Evolutionary conservation across 768 basidiomycete genomes (phyloP).

Genomic region (Suillus placidus): DNA sequence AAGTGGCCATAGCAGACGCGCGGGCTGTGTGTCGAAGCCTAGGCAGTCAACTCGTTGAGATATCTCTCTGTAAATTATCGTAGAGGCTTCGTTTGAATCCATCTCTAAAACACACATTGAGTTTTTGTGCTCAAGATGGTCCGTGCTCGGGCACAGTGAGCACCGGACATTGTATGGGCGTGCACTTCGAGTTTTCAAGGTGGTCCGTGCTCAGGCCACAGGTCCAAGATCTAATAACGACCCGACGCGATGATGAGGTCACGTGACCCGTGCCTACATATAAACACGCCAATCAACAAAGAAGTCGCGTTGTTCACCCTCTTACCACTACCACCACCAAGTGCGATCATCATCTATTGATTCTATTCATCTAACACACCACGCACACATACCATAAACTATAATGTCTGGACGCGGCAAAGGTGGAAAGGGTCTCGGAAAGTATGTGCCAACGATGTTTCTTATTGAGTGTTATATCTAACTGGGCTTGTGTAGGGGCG

Average conservation of each 20-base stretch:
- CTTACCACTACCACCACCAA: conserved; percentile 29
- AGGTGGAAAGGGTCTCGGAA: conserved; percentile 54
- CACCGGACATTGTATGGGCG: not conserved
- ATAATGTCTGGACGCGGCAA: conserved; percentile 53
- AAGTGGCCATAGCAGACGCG: not conserved
- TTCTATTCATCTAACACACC: conserved; percentile 12
- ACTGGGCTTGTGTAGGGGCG: conserved; percentile 34
- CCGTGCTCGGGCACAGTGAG: not conserved
- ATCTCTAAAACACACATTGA: no score
- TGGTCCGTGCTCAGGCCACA: conserved; percentile 3
- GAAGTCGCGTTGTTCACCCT: conserved; percentile 27
- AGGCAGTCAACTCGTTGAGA: not conserved
- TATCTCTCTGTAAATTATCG: not conserved
- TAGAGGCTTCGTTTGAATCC: not conserved
- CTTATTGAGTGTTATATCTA: conserved; percentile 5
- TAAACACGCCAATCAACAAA: conserved; percentile 34
- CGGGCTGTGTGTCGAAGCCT: not conserved
- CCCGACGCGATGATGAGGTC: conserved; percentile 10
- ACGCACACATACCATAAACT: conserved; percentile 14
- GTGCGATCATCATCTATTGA: conserved; percentile 5
- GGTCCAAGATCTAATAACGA: not conserved
- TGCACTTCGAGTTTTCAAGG: not conserved
- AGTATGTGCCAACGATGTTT: conserved; percentile 24
- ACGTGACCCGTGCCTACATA: conserved; percentile 33
- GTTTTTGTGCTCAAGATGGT: not conserved